A percentile compares a stretch with the other conserved stretches of the same genome.
phyloP scores from a whole-genome alignment of 129 eudicot genomes.

The Smallanthus sonchifolius region DNA sequence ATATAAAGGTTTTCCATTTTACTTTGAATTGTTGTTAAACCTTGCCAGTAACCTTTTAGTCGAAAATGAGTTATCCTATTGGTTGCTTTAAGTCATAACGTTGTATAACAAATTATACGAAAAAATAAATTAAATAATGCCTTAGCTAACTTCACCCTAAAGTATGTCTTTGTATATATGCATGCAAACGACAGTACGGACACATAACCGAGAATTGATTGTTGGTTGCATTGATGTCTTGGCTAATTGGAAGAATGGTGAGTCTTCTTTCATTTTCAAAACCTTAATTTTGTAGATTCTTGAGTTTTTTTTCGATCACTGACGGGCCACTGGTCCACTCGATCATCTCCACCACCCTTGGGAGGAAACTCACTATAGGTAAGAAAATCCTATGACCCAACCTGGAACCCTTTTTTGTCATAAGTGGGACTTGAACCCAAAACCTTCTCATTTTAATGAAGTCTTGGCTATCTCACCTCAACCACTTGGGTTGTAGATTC shows the following conservation, averaged over 20 bases:
- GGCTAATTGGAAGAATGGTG: conserved; percentile 31
- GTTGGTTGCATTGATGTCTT: conserved; percentile 22
- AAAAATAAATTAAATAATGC: conserved; percentile 4
- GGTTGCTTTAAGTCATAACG: conserved; percentile 16
- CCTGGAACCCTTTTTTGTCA: too few relatives aligned
- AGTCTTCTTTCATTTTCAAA: conserved; percentile 32
- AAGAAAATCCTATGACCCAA: too few relatives aligned
- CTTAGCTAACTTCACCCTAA: conserved; percentile 17
- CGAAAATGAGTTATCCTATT: neutral
- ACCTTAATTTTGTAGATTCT: conserved; percentile 17
- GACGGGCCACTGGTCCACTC: too few relatives aligned
- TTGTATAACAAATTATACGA: neutral
- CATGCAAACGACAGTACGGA: conserved; percentile 24
- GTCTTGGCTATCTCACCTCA: too few relatives aligned
- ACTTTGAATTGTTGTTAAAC: neutral
- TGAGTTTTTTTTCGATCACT: too few relatives aligned
- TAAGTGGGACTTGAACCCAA: too few relatives aligned
- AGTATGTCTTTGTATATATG: conserved; percentile 22
- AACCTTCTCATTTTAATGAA: too few relatives aligned
- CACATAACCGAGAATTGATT: conserved; percentile 14
- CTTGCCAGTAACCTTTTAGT: neutral
- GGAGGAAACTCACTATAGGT: too few relatives aligned
- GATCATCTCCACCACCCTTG: too few relatives aligned
- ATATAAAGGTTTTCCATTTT: neutral
- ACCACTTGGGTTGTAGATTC: too few relatives aligned